These are phyloP conservation scores for Amaranthus palmeri DNA, from an alignment of 148 eudicot genomes.

Conservation along the genomic window DNA sequence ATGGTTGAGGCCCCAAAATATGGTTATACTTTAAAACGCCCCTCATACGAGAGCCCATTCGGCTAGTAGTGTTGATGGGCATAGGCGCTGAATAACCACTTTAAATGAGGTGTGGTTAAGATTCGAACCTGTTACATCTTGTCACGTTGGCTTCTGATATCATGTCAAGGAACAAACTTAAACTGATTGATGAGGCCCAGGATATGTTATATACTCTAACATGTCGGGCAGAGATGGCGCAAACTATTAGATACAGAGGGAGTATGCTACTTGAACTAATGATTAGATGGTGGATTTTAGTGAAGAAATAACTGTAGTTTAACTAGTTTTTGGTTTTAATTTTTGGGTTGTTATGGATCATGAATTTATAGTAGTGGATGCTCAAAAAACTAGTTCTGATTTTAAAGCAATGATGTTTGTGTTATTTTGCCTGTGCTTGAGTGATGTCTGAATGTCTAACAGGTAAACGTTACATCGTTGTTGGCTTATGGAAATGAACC, in stretches of 20 bases:
- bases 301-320: not conserved
- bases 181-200: too few species aligned
- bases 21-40: too few species aligned
- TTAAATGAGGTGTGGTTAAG: too few species aligned
- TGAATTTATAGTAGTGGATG: too few species aligned
- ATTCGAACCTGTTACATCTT: too few species aligned
- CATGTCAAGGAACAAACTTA: too few species aligned
- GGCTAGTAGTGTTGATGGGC: not conserved
- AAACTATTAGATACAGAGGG: not conserved
- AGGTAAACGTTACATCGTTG: slow-evolving; percentile 8
- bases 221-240: not conserved
- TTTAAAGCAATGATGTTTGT: not conserved
- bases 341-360: too few species aligned
- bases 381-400: not conserved
- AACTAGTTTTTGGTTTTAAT: not conserved
- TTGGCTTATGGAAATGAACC: slow-evolving; percentile 44
- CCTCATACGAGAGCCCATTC: not conserved
- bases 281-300: not conserved
- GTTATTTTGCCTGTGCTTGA: not conserved
- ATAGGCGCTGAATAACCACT: too few species aligned
- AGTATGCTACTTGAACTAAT: not conserved
- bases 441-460: slow-evolving; percentile 12
- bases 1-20: not conserved
- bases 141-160: too few species aligned
- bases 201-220: too few species aligned